Percentiles rank a stretch among this genome's conserved stretches.
Conservation (phyloP, 805 yeast genomes). For the Wickerhamiella galacta region DNA sequence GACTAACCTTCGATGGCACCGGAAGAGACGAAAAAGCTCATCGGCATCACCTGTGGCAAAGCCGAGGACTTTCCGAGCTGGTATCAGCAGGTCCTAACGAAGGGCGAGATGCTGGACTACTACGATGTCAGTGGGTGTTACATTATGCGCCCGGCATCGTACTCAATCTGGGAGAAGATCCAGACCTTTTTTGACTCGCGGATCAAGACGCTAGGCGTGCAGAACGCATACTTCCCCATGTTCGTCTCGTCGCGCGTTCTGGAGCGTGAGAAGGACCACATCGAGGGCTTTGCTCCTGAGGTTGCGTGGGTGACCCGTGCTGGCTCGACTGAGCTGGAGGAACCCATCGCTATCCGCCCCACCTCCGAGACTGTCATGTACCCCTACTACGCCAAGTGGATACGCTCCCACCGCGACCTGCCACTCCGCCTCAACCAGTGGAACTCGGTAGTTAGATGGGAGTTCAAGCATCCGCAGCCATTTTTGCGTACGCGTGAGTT, state of each 20-base stretch:
- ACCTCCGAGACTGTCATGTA: constrained; percentile 99
- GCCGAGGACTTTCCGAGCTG: constrained; percentile 84
- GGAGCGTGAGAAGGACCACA: constrained; percentile 95
- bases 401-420: constrained; percentile 93
- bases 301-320: constrained; percentile 99
- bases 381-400: constrained; percentile 98
- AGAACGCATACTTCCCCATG: constrained; percentile 96
- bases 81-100: constrained; percentile 92
- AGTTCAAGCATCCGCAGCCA: constrained; percentile 98
- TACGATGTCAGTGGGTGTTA: constrained; percentile 98
- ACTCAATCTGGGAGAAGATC: constrained; percentile 84
- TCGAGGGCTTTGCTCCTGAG: constrained; percentile 98
- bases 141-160: constrained; percentile 91
- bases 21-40: no score
- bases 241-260: constrained; percentile 83
- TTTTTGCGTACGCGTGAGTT: constrained; percentile 97
- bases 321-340: constrained; percentile 85
- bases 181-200: constrained; percentile 69
- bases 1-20: no score
- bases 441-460: constrained; percentile 99
- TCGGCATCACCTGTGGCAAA: constrained; percentile 93
- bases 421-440: constrained; percentile 95
- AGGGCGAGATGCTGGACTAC: constrained; percentile 97
- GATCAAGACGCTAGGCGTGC: constrained; percentile 80
- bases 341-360: constrained; percentile 98